These are phyloP conservation scores for Cryptosporidium meleagridis DNA, from an alignment of 169 alveolate genomes.

Conservation along the genomic window DNA sequence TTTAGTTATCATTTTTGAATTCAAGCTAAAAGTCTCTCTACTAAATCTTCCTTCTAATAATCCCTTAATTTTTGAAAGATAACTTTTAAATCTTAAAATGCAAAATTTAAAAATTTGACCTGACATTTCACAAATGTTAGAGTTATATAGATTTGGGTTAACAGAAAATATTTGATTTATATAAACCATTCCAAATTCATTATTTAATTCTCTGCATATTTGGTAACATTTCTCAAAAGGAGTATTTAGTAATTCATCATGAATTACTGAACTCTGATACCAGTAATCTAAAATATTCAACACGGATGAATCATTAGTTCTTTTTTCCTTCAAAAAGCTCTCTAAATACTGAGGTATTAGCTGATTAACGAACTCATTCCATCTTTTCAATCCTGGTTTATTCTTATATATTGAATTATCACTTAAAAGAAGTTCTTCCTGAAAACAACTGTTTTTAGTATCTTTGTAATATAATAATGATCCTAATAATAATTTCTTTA, in stretches of 20 bases:
- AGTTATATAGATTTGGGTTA: slow-evolving; percentile 7
- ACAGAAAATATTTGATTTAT: slow-evolving; percentile 36
- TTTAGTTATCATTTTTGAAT: neutral
- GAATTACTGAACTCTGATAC: slow-evolving; percentile 20
- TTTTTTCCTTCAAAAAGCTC: neutral
- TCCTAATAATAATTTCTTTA: neutral
- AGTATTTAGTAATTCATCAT: slow-evolving; percentile 11
- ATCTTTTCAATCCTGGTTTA: neutral
- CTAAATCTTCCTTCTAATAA: neutral
- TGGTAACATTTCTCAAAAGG: slow-evolving; percentile 9
- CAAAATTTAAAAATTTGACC: neutral
- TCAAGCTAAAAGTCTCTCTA: slow-evolving; percentile 1
- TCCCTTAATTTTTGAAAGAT: neutral
- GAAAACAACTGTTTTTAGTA: neutral
- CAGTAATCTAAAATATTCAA: slow-evolving; percentile 10
- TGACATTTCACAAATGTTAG: neutral
- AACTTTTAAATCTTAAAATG: neutral
- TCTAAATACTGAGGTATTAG: slow-evolving; percentile 29
- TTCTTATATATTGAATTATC: slow-evolving; percentile 8
- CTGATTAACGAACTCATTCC: slow-evolving; percentile 36
- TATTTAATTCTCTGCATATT: neutral
- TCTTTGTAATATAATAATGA: neutral
- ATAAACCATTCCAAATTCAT: slow-evolving; percentile 35
- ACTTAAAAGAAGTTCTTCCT: slow-evolving; percentile 1
- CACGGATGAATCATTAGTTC: neutral